phyloP scores from a whole-genome alignment of 352 stramenopile species.

The Globisporangium barbulae region DNA sequence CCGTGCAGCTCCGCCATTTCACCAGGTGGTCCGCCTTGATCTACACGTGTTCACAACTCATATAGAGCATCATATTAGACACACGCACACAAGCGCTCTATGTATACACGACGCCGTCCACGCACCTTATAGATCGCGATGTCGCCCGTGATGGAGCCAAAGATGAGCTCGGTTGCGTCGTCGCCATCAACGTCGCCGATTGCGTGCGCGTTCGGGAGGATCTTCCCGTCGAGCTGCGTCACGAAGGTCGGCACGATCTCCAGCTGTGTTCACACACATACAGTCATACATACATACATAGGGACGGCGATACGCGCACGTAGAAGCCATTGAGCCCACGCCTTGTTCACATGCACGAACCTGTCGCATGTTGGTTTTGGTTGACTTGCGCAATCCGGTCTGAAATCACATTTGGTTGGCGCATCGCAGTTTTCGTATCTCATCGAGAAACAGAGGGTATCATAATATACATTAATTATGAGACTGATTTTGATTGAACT shows the following conservation, averaged over 20 bases:
- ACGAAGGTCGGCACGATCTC: constrained; percentile 63
- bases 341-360: constrained; percentile 2
- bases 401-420: neutral
- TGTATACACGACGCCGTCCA: neutral
- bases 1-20: constrained; percentile 50
- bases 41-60: constrained; percentile 20
- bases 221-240: constrained; percentile 58
- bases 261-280: constrained; percentile 30
- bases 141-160: constrained; percentile 57
- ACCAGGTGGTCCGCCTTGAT: constrained; percentile 44
- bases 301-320: neutral
- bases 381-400: neutral
- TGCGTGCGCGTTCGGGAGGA: constrained; percentile 66
- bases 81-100: neutral
- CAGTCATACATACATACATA: neutral
- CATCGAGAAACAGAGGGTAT: neutral
- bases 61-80: neutral
- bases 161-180: constrained; percentile 57
- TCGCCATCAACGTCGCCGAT: constrained; percentile 67
- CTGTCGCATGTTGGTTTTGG: constrained; percentile 13
- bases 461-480: neutral
- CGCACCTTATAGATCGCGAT: constrained; percentile 71
- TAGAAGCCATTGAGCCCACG: neutral
- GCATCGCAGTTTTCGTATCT: neutral
- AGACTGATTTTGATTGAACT: neutral